These are phyloP conservation scores for Mycosarcoma mackinlayi DNA, from an alignment of 1,284 basidiomycete genomes.

Conservation along the genomic window DNA sequence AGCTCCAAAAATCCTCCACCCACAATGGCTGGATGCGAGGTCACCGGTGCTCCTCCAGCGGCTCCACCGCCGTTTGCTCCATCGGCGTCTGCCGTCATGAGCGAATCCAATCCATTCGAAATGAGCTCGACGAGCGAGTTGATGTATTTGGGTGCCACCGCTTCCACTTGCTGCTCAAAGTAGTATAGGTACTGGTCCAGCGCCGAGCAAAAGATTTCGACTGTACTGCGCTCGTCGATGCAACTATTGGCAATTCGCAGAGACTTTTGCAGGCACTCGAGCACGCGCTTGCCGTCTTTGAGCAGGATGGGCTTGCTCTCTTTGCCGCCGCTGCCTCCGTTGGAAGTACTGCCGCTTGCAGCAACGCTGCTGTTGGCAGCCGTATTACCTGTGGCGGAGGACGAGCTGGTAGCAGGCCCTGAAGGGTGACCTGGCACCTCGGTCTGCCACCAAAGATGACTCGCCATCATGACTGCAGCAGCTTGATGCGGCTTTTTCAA, in stretches of 20 bases:
- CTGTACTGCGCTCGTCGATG: conserved; percentile 64
- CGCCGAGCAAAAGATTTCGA: conserved; percentile 66
- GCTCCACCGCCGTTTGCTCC: conserved; percentile 18
- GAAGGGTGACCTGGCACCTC: conserved; percentile 45
- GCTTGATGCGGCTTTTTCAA: conserved; percentile 68
- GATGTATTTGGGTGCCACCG: conserved; percentile 63
- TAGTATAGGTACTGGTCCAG: conserved; percentile 67
- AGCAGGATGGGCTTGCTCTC: conserved; percentile 50
- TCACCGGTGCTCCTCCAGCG: conserved; percentile 4
- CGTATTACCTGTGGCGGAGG: conserved; percentile 40
- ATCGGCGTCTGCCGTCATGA: conserved; percentile 36
- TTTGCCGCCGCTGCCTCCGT: conserved; percentile 16
- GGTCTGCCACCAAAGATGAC: conserved; percentile 67
- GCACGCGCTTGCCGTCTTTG: conserved; percentile 64
- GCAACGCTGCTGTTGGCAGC: conserved; percentile 32
- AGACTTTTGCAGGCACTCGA: conserved; percentile 66
- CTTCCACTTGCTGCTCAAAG: conserved; percentile 65
- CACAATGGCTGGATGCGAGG: conserved; percentile 34
- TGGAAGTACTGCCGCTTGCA: conserved; percentile 13
- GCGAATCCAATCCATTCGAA: conserved; percentile 57
- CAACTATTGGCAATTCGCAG: conserved; percentile 66
- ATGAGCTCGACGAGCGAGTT: conserved; percentile 65
- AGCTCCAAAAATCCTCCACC: conserved; percentile 83
- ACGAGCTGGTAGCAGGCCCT: conserved; percentile 19
- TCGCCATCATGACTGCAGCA: conserved; percentile 66